Evolutionary conservation across 306 rosid species (phyloP).

Genomic region (Casuarina equisetifolia): DNA sequence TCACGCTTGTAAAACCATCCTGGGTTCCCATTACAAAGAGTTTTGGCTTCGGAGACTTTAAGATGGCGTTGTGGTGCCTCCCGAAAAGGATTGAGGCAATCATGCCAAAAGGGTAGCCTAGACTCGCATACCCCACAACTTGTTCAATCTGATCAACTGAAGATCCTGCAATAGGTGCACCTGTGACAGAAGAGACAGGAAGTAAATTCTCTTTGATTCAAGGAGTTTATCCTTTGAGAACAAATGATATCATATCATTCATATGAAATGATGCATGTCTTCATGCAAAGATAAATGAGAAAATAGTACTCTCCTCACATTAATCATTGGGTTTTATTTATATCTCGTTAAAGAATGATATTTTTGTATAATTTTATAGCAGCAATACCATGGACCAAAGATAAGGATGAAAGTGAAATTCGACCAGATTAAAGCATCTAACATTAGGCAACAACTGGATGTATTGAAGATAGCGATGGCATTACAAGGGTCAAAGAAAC

Average conservation of each 20-base stretch:
- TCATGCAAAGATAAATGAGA: neutral
- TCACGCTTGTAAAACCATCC: conserved; percentile 85
- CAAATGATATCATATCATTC: neutral
- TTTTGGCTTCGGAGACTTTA: conserved; percentile 73
- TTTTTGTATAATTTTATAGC: no score
- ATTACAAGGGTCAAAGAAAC: neutral
- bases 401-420: neutral
- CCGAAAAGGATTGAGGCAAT: conserved; percentile 85
- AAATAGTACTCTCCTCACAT: neutral
- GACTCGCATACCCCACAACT: conserved; percentile 81
- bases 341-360: neutral
- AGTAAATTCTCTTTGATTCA: neutral
- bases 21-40: conserved; percentile 86
- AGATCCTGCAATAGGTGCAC: conserved; percentile 95
- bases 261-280: neutral
- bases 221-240: neutral
- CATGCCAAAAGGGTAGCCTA: conserved; percentile 96
- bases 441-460: no score
- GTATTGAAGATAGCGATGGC: no score
- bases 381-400: neutral
- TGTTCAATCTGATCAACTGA: conserved; percentile 76
- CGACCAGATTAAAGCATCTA: neutral
- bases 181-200: conserved; percentile 35
- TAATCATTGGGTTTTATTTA: neutral
- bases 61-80: conserved; percentile 74